Conservation (phyloP, 192 early-diverging fungal genomes). For the Thamnidium elegans region DNA sequence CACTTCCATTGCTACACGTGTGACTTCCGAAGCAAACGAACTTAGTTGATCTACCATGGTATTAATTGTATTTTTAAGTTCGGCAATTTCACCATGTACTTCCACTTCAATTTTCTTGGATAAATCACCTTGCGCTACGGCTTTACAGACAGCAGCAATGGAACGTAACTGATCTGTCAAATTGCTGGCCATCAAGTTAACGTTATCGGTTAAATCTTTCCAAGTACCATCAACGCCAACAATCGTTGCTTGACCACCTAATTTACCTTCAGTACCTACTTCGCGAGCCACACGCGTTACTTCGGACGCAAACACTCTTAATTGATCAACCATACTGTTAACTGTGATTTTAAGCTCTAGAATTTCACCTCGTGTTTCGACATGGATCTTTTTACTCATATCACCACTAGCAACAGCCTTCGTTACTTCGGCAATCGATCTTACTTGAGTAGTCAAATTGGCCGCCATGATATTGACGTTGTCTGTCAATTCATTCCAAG, state of each 20-base stretch:
- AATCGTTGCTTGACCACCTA: constrained; percentile 59
- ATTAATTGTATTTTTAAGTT: constrained; percentile 70
- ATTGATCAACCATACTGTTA: constrained; percentile 68
- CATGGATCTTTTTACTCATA: constrained; percentile 40
- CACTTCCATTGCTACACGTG: constrained; percentile 48
- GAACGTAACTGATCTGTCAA: constrained; percentile 66
- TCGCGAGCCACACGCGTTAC: constrained; percentile 63
- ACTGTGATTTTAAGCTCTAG: constrained; percentile 50
- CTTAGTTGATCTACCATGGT: constrained; percentile 66
- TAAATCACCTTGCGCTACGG: constrained; percentile 64
- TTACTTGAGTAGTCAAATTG: constrained; percentile 48
- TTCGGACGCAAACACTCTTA: constrained; percentile 60
- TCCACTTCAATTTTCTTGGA: constrained; percentile 63
- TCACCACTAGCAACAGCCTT: constrained; percentile 50
- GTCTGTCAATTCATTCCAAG: constrained; percentile 71
- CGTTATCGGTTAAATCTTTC: constrained; percentile 66
- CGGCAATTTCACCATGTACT: constrained; percentile 64
- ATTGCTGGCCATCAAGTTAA: constrained; percentile 67
- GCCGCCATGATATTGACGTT: constrained; percentile 55
- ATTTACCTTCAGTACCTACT: constrained; percentile 58
- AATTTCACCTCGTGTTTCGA: constrained; percentile 50
- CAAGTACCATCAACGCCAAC: constrained; percentile 63
- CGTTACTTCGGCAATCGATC: constrained; percentile 49
- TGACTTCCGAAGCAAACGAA: constrained; percentile 61
- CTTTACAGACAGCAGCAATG: constrained; percentile 62